phyloP scores from a whole-genome alignment of 1,284 basidiomycete species.

The Rhodotorula sp. region DNA sequence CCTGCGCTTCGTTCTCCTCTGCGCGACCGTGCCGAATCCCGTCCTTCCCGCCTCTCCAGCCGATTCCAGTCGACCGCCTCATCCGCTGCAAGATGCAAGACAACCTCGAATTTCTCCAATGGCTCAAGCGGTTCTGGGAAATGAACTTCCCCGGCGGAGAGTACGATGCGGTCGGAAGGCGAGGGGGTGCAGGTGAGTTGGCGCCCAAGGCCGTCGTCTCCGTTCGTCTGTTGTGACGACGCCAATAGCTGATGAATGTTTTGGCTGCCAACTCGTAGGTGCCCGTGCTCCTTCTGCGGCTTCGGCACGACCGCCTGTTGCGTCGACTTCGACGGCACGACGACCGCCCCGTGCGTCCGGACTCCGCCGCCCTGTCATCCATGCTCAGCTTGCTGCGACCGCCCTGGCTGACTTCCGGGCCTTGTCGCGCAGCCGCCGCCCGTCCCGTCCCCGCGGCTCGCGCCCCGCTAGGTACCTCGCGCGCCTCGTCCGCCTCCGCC shows the following conservation, averaged over 20 bases:
- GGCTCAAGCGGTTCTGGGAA: constrained; percentile 97
- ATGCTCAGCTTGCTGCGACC: too few species aligned
- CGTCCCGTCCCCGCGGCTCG: constrained; percentile 4
- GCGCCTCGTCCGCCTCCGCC: neutral
- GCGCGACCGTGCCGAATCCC: neutral
- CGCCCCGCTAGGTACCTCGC: neutral
- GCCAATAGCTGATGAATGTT: too few species aligned
- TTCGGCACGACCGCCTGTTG: neutral
- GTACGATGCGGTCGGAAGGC: constrained; percentile 82
- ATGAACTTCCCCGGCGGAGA: constrained; percentile 79
- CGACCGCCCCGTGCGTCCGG: neutral
- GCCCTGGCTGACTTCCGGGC: too few species aligned
- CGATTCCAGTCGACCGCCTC: constrained; percentile 87
- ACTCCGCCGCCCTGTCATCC: neutral
- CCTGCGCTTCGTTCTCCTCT: neutral
- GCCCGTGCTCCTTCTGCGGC: constrained; percentile 1
- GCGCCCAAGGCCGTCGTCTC: neutral
- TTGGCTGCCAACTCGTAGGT: neutral
- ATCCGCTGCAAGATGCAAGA: constrained; percentile 99
- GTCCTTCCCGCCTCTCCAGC: constrained; percentile 56
- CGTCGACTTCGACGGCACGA: neutral
- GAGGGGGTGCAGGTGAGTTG: constrained; percentile 60
- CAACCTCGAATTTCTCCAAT: constrained; percentile 98
- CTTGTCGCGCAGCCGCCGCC: constrained; percentile 1
- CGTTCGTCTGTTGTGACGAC: too few species aligned